phyloP scores from a whole-genome alignment of 139 green algal genomes.

The Chlamydomonas incerta region DNA sequence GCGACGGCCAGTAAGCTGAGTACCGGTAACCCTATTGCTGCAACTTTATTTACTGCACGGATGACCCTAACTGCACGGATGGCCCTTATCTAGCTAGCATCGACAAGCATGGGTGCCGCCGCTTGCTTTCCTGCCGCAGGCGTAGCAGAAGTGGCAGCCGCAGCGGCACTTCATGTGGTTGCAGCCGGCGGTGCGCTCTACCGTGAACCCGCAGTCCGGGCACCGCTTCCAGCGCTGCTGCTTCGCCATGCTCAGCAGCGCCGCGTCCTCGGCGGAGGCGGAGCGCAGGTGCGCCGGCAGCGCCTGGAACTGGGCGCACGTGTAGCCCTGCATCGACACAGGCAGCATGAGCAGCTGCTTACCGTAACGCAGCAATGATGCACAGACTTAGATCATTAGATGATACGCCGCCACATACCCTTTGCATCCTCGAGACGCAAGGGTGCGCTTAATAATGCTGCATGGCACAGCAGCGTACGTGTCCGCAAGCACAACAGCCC shows the following conservation, averaged over 20 bases:
- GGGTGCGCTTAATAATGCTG: neutral
- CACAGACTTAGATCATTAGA: too few relatives aligned
- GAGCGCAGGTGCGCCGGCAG: conserved; percentile 69
- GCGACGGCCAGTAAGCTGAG: too few relatives aligned
- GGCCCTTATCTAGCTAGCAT: too few relatives aligned
- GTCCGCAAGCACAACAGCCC: too few relatives aligned
- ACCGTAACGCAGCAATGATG: too few relatives aligned
- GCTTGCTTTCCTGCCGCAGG: conserved; percentile 52
- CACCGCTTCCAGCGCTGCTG: conserved; percentile 58
- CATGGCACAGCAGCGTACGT: neutral
- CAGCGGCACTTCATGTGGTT: conserved; percentile 67
- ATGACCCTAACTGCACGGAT: too few relatives aligned
- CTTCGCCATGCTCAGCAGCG: conserved; percentile 51
- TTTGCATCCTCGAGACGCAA: too few relatives aligned
- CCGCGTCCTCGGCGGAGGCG: conserved; percentile 67
- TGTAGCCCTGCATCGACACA: conserved; percentile 43
- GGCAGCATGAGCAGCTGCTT: too few relatives aligned
- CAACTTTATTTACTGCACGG: too few relatives aligned
- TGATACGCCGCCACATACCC: too few relatives aligned
- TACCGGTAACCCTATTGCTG: too few relatives aligned
- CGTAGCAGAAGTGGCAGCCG: conserved; percentile 61
- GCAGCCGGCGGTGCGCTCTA: conserved; percentile 66
- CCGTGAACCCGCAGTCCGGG: conserved; percentile 53
- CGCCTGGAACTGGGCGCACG: conserved; percentile 84
- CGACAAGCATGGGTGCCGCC: conserved; percentile 36